phyloP scores from a whole-genome alignment of 2,329 filamentous ascomycete genomes.

The Magnaporthales sp. region DNA sequence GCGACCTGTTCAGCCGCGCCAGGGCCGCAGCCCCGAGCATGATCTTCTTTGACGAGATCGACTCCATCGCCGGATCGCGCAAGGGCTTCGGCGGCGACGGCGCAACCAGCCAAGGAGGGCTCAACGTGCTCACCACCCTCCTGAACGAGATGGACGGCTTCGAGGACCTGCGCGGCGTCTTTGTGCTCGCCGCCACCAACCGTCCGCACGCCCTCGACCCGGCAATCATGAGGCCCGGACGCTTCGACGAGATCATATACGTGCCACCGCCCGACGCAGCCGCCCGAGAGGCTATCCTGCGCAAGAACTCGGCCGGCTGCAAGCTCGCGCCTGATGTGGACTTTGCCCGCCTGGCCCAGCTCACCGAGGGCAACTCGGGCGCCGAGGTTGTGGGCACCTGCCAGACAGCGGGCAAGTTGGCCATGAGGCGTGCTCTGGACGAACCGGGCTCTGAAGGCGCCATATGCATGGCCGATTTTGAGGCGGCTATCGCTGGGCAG shows the following conservation, averaged over 20 bases:
- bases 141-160: conserved; percentile 96
- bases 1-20: conserved; percentile 79
- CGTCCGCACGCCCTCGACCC: conserved; percentile 79
- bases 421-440: conserved; percentile 19
- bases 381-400: conserved; percentile 63
- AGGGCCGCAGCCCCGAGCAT: conserved; percentile 81
- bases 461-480: conserved; percentile 25
- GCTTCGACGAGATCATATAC: conserved; percentile 79
- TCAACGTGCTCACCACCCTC: conserved; percentile 83
- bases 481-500: conserved; percentile 16
- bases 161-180: conserved; percentile 71
- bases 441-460: conserved; percentile 8
- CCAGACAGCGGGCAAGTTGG: conserved; percentile 32
- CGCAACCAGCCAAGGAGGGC: conserved; percentile 35
- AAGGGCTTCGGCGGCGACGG: conserved; percentile 24
- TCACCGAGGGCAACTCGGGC: conserved; percentile 72
- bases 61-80: conserved; percentile 62
- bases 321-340: conserved; percentile 56
- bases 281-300: conserved; percentile 69
- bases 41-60: conserved; percentile 96
- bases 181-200: conserved; percentile 88
- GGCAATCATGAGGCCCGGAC: conserved; percentile 75
- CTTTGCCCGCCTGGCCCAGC: conserved; percentile 49
- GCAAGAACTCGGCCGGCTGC: conserved; percentile 55
- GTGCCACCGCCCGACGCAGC: conserved; percentile 69